Evolutionary conservation across 805 yeast species (phyloP), one percentile per base, ranked within the genome.

Genomic region (Myxozyma melibiosi): DNA sequence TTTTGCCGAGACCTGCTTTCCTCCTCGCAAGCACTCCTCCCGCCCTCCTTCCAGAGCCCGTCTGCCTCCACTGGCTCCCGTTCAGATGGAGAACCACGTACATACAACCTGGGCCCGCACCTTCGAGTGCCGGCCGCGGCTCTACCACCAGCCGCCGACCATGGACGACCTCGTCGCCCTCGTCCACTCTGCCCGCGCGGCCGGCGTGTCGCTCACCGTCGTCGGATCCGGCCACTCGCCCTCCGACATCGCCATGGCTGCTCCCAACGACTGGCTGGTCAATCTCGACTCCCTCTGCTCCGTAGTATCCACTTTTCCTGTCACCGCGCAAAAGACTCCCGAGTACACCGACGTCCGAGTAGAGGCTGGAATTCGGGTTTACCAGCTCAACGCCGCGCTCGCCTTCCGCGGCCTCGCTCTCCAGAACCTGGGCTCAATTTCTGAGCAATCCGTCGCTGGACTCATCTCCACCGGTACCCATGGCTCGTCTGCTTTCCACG

Each of bases 221-320:
- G 91, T 88, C 7, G 99, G 99, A 0, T 83, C 96, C 0, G 97
- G 96, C 31, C 98, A 94, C 70, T 90, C 97, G 6, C 99, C 99
- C 0, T 86, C 95, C 41, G 91, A 84, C 68, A 74, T 94, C 73
- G 89, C 96, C 51, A 85, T 90, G 86, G 87, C 96, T 3, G 38
- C 52, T 14, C 25, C 41, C 9, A 74, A 77, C 31, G 94, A 88
- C 56, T 91, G 97, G 96, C 74, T 94, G 18, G 81, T 95, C 61
- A 91, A 88, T 69, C 77, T 92, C 67, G 98, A 92, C 72, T 82
- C 81, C 83, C 69, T 67, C 71, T n/a, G 82, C 90, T 18, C 64
- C 85, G 25, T 71, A 68, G 6, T 70, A 7, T 38, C 45, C 13
- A 31, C 39, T 14, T 28, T 30, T 13, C 55, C 51, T 18, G 20